Base-by-base conservation (phyloP, 2,329 filamentous ascomycete species). In the Diaporthe citri region DNA sequence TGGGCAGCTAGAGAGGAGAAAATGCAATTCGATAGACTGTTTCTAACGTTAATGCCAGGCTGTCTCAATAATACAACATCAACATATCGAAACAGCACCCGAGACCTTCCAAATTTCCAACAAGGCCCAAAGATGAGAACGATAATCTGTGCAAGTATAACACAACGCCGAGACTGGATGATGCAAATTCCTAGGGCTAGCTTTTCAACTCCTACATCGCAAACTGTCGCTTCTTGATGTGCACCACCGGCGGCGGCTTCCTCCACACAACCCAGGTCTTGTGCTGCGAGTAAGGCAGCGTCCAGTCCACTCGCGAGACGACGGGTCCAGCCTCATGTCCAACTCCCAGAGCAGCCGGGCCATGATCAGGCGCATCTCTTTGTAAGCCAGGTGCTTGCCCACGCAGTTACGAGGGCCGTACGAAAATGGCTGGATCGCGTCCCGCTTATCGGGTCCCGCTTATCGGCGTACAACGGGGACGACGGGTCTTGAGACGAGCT, bases 291-390 rank as follows among this genome's bases (percentile, higher is more conserved):
- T 67, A 52, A 7, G 62, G 46, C 43, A 28, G 12, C 13, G 51
- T 66, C 75, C 77, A 78, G 51, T 66, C 75, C 77, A 78, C 20
- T 72, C 71, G 15, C 43, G n/a, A 12, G 73, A 74, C 8, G 76
- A 67, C n/a, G 75, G 71, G 34, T 75, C 74, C 8, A 78, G 69
- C 73, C 79, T 76, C 51, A 81, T 76, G 66, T 82, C 80, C 55
- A 81, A 77, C 59, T 78, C 75, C 76, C 76, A 79, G 10, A 80
- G 28, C 46, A 80, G 60, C 39, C 74, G 72, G 2, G 77, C 77
- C 43, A 81, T 41, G 4, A 77, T 76, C 12, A 81, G 39, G 17
- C 75, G 76, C 62, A 77, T 76, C 74, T 81, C 80, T 48, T 78
- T 66, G 62, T 78, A 78, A 7, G 79, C 79, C 22, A 81, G 72